Conservation (phyloP, 2,329 filamentous ascomycete species). For the Onygena corvina region DNA sequence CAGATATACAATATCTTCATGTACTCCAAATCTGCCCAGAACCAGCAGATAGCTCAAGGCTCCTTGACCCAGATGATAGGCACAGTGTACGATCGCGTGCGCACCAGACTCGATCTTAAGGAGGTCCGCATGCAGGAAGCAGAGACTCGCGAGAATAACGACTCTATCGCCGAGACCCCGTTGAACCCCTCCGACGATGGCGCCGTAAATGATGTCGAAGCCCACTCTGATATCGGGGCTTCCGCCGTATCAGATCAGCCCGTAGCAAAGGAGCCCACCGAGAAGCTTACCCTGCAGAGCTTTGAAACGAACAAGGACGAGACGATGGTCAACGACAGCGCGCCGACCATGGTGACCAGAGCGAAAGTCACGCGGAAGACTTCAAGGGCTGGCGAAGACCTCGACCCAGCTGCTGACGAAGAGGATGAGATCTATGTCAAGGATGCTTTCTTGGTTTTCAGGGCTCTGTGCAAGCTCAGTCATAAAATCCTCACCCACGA, state of each 20-base stretch:
- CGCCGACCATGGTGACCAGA: constrained; percentile 54
- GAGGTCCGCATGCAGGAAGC: constrained; percentile 52
- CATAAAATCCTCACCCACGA: constrained; percentile 83
- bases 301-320: constrained; percentile 60
- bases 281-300: constrained; percentile 55
- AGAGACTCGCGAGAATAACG: constrained; percentile 25
- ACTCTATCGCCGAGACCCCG: constrained; percentile 27
- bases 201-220: constrained; percentile 39
- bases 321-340: constrained; percentile 53
- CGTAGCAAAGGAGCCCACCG: constrained; percentile 42
- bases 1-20: constrained; percentile 99
- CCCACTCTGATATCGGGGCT: constrained; percentile 31
- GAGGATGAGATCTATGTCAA: constrained; percentile 96
- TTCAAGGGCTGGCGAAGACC: constrained; percentile 35
- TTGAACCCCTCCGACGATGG: constrained; percentile 29
- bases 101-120: constrained; percentile 72
- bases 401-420: constrained; percentile 38
- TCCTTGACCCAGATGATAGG: constrained; percentile 97
- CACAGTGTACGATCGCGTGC: constrained; percentile 92
- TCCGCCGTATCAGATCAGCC: constrained; percentile 29
- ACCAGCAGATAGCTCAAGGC: constrained; percentile 94
- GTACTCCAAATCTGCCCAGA: constrained; percentile 81
- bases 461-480: constrained; percentile 93
- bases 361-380: constrained; percentile 38
- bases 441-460: constrained; percentile 92